These are phyloP conservation scores for Thecaphora frezii DNA, from an alignment of 1,284 basidiomycete species.

Conservation along the genomic window DNA sequence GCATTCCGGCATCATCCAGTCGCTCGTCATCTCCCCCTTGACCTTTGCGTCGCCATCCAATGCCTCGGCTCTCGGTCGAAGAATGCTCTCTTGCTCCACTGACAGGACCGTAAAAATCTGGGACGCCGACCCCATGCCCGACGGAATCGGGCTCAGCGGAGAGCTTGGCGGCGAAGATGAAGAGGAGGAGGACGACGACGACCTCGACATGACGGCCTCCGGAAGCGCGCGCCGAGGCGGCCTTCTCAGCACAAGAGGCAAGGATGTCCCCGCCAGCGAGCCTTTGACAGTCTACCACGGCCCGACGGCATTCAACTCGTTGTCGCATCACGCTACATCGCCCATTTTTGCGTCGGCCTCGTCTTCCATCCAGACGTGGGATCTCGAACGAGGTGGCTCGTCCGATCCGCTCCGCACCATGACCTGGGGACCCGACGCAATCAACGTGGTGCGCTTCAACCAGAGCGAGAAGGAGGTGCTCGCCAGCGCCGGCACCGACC, in stretches of 20 bases:
- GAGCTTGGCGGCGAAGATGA: constrained; percentile 38
- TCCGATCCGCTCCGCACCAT: constrained; percentile 63
- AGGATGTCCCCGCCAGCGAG: constrained; percentile 37
- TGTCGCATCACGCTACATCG: constrained; percentile 88
- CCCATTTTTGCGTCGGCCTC: constrained; percentile 91
- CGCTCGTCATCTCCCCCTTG: constrained; percentile 75
- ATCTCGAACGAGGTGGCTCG: constrained; percentile 77
- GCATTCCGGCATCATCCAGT: constrained; percentile 81
- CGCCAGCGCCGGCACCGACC: constrained; percentile 87
- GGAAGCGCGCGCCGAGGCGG: constrained; percentile 37
- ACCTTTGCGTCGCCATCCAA: constrained; percentile 47
- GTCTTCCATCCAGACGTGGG: constrained; percentile 93
- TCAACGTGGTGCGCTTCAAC: constrained; percentile 87
- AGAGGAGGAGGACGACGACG: constrained; percentile 53
- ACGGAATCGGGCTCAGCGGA: constrained; percentile 55
- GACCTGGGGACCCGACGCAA: constrained; percentile 70
- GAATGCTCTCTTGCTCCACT: constrained; percentile 84
- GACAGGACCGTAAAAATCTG: constrained; percentile 91
- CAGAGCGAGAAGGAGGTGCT: constrained; percentile 88
- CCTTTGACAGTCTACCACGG: constrained; percentile 52
- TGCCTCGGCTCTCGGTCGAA: constrained; percentile 60
- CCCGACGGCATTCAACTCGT: constrained; percentile 67
- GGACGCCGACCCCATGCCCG: constrained; percentile 63
- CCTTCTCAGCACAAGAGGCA: constrained; percentile 46
- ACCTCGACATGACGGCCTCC: constrained; percentile 37